These are phyloP conservation scores for Pseudocercospora musae DNA, from an alignment of 2,329 filamentous ascomycete species.

Conservation along the genomic window DNA sequence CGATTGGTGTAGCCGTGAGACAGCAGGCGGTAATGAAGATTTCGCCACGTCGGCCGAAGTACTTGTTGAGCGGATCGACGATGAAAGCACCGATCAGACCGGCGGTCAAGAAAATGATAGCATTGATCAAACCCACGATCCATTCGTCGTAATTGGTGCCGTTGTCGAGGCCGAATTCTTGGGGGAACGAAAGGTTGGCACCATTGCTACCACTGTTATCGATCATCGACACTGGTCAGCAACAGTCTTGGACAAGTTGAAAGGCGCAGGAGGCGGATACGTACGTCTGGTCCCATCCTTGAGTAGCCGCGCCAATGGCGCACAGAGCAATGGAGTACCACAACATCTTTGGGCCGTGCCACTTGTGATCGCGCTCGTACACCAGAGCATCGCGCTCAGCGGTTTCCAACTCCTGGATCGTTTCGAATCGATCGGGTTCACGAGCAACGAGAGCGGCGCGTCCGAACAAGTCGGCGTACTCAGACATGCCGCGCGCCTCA, in stretches of 20 bases:
- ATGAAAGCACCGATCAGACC: constrained; percentile 48
- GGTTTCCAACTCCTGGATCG: constrained; percentile 58
- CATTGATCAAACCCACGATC: constrained; percentile 47
- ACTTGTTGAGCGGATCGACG: constrained; percentile 48
- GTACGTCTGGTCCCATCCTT: constrained; percentile 35
- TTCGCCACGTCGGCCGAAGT: constrained; percentile 38
- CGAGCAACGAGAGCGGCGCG: constrained; percentile 65
- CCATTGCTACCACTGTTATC: constrained; percentile 28
- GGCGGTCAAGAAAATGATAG: constrained; percentile 51
- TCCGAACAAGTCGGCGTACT: constrained; percentile 39
- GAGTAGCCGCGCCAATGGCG: constrained; percentile 33
- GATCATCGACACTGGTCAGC: neutral
- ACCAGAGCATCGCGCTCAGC: constrained; percentile 59
- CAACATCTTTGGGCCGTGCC: constrained; percentile 60
- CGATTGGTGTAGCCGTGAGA: constrained; percentile 63
- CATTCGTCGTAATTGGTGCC: constrained; percentile 24
- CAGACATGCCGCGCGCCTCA: constrained; percentile 34
- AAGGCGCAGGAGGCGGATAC: neutral
- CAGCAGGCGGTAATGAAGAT: constrained; percentile 45
- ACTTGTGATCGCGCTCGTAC: constrained; percentile 65
- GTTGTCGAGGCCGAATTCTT: constrained; percentile 31
- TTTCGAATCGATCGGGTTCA: constrained; percentile 61
- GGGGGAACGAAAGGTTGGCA: constrained; percentile 32
- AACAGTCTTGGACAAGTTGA: neutral
- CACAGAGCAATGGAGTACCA: constrained; percentile 60